Evolutionary conservation across 108 stramenopile species (phyloP), one percentile per base, ranked within the genome.

Genomic region (Aureococcus anophagefferens): DNA sequence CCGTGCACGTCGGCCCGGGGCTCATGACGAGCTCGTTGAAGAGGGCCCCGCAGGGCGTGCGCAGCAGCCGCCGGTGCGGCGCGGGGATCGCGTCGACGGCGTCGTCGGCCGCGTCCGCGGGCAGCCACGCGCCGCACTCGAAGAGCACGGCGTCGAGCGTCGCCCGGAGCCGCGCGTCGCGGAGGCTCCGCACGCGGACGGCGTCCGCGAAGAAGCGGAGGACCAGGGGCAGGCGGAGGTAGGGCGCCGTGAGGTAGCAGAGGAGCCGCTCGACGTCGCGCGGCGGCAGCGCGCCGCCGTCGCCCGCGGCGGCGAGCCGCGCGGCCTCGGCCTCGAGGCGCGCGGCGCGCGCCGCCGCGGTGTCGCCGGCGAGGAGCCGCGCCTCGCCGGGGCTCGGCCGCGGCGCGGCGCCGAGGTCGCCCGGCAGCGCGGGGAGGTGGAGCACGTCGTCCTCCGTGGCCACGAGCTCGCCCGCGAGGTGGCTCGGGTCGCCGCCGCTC

Each of bases 21-120:
- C 92, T 90, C 75, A 93, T 93, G 35, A 90, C 90, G 68, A 96
- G 92, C 73, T 96, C 95, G 68, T 96, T 96, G 78, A 93, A 94
- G 51, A 96, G 78, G 21, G 89, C 91, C 11, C 95, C 95, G 63
- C 88, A 88, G 17, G 95, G 89, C 15, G 95, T 93, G 30, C 91
- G 83, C 46, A 96, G 85, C 46, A 92, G 51, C 1, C 25, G 21
- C 25, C 51, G 17, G 51, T 59, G 51, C 7, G 51, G 1, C 25
- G 51, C 51, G 1, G 51, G 51, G 17, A 59, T 59, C 1, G 14
- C 1, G 25, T 16, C 25, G 21, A 59, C 25, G 7, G 0, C 21
- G 1, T 28, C 25, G 25, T 1, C 17, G 25, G 14, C 7, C 65
- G 82, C 89, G 64, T 91, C 85, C 35, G 89, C 84, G 16, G 89